Conservation (phyloP, 1,284 basidiomycete genomes). For the Leccinum pseudoinsigne region DNA sequence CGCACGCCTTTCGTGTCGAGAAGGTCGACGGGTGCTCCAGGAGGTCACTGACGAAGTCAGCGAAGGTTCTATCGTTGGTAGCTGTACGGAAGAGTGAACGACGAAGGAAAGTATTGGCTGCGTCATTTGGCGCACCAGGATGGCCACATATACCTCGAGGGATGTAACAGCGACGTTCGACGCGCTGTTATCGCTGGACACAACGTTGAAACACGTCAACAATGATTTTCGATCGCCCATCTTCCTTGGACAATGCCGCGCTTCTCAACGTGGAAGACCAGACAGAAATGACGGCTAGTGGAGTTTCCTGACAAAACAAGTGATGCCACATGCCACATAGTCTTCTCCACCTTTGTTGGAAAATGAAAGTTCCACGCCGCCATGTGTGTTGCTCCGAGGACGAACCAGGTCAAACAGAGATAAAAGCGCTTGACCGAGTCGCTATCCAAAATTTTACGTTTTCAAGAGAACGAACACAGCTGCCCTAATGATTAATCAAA, state of each 20-base stretch:
- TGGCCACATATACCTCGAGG: no score
- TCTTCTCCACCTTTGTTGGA: not conserved
- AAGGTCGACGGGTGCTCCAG: no score
- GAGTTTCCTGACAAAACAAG: not conserved
- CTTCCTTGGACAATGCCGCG: not conserved
- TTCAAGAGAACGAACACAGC: not conserved
- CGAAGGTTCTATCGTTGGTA: no score
- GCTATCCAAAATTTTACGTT: not conserved
- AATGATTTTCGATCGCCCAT: not conserved
- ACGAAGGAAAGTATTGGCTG: no score
- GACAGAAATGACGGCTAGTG: not conserved
- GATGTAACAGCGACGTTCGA: no score
- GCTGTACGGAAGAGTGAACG: no score
- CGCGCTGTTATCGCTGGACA: not conserved
- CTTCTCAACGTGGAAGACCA: not conserved
- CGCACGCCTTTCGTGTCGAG: no score
- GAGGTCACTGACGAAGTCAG: no score
- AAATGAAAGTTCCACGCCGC: not conserved
- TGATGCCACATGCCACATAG: not conserved
- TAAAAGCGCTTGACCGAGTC: not conserved
- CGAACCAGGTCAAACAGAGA: not conserved
- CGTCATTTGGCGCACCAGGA: no score
- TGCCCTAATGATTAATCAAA: not conserved
- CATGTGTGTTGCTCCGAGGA: not conserved
- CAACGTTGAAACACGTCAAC: not conserved